These are phyloP conservation scores for Mortierella polycephala DNA, from an alignment of 371 early-diverging fungal species.

Conservation along the genomic window DNA sequence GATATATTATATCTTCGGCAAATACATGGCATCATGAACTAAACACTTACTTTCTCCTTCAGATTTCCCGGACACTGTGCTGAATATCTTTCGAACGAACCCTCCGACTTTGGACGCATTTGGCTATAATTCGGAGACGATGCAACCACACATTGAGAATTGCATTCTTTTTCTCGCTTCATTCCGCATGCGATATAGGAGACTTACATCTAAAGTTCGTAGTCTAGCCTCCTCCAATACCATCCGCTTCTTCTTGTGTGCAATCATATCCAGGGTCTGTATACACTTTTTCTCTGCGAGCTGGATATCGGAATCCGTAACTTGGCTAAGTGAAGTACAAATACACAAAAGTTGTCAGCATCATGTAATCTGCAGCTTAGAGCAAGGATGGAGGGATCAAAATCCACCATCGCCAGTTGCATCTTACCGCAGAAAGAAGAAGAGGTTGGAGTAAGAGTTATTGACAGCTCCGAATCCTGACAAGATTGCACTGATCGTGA, in stretches of 20 bases:
- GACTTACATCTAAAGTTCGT: slow-evolving; percentile 46
- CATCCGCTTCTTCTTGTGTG: slow-evolving; percentile 69
- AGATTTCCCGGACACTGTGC: slow-evolving; percentile 37
- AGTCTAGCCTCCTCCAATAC: slow-evolving; percentile 54
- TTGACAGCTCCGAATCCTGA: slow-evolving; percentile 97
- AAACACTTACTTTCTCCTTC: slow-evolving; percentile 48
- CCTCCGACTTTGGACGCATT: slow-evolving; percentile 56
- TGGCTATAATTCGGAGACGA: slow-evolving; percentile 11
- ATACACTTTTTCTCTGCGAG: slow-evolving; percentile 68
- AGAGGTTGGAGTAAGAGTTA: slow-evolving; percentile 80
- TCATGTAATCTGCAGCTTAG: background rate
- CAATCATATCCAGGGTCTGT: slow-evolving; percentile 68
- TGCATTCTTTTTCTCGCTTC: background rate
- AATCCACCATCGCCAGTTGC: background rate
- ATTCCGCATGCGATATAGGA: background rate
- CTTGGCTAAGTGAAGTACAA: slow-evolving; percentile 48
- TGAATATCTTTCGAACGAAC: slow-evolving; percentile 57
- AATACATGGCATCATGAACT: background rate
- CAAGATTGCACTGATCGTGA: slow-evolving; percentile 89
- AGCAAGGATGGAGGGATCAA: background rate
- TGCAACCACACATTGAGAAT: background rate
- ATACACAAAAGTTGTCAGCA: background rate
- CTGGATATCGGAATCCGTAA: slow-evolving; percentile 64
- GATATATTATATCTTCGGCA: background rate
- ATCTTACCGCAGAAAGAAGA: slow-evolving; percentile 70